Conservation (phyloP, 345 rosid species). For the Durio zibethinus region DNA sequence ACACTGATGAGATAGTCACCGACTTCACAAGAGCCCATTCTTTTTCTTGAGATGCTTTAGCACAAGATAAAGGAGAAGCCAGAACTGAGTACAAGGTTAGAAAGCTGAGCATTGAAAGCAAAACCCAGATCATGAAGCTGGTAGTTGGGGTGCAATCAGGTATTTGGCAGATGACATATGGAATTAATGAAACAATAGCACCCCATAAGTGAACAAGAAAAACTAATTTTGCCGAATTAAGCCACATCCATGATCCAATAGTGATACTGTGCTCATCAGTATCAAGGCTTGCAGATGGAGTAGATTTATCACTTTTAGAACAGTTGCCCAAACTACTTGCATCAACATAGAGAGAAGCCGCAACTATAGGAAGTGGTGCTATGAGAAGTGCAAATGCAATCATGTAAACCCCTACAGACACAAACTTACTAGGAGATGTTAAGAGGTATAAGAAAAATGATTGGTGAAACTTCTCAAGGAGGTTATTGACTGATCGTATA, state of each 20-base stretch:
- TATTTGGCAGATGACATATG: slow-evolving; percentile 57
- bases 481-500: slow-evolving; percentile 83
- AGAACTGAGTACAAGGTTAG: slow-evolving; percentile 37
- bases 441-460: slow-evolving; percentile 85
- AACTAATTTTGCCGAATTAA: slow-evolving; percentile 65
- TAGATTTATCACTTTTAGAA: slow-evolving; percentile 22
- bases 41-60: slow-evolving; percentile 26
- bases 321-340: slow-evolving; percentile 36
- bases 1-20: slow-evolving; percentile 66
- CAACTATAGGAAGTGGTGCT: slow-evolving; percentile 84
- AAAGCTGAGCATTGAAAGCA: slow-evolving; percentile 51
- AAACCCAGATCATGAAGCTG: slow-evolving; percentile 55
- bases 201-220: slow-evolving; percentile 72
- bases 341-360: slow-evolving; percentile 75
- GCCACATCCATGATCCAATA: slow-evolving; percentile 76
- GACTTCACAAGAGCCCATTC: slow-evolving; percentile 78
- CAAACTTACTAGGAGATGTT: slow-evolving; percentile 81
- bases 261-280: slow-evolving; percentile 23
- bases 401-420: slow-evolving; percentile 96
- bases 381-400: slow-evolving; percentile 85
- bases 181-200: slow-evolving; percentile 58
- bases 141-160: slow-evolving; percentile 49
- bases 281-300: slow-evolving; percentile 2
- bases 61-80: slow-evolving; percentile 41
- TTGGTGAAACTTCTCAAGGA: slow-evolving; percentile 96